Evolutionary conservation across 2,329 filamentous ascomycete genomes (phyloP).

Genomic region (Beauveria varroae): DNA sequence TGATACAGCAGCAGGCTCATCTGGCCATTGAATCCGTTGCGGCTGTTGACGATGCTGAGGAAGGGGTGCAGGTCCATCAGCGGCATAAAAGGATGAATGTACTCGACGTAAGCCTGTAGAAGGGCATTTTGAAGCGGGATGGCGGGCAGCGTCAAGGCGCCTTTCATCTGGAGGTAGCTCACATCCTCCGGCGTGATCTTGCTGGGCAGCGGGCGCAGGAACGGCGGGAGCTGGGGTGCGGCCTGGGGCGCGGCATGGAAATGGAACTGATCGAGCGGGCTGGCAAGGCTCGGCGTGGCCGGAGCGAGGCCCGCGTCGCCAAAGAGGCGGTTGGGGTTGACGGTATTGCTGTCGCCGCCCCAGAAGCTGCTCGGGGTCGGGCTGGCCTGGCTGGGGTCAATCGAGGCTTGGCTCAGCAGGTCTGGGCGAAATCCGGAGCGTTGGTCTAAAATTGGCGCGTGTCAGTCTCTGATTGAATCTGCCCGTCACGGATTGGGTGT

Average conservation of each 20-base stretch:
- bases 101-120: slow-evolving; percentile 76
- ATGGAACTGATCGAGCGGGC: slow-evolving; percentile 27
- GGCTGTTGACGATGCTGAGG: slow-evolving; percentile 51
- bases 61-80: slow-evolving; percentile 63
- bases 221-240: slow-evolving; percentile 49
- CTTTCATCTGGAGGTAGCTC: slow-evolving; percentile 74
- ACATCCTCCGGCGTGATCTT: slow-evolving; percentile 77
- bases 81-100: slow-evolving; percentile 91
- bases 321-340: slow-evolving; percentile 27
- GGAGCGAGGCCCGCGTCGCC: slow-evolving; percentile 33
- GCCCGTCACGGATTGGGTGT: not conserved
- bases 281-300: slow-evolving; percentile 37
- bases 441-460: slow-evolving; percentile 7
- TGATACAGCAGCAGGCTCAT: slow-evolving; percentile 86
- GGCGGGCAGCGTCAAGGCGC: slow-evolving; percentile 70
- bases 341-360: slow-evolving; percentile 20
- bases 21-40: slow-evolving; percentile 62
- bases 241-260: slow-evolving; percentile 13
- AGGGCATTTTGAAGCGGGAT: slow-evolving; percentile 68
- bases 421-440: slow-evolving; percentile 11
- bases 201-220: slow-evolving; percentile 70
- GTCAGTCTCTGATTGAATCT: slow-evolving; percentile 2
- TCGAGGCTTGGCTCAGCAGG: slow-evolving; percentile 8
- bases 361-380: slow-evolving; percentile 15
- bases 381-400: slow-evolving; percentile 8